These are phyloP conservation scores for Madurella fahalii DNA, from an alignment of 2,329 filamentous ascomycete species.

Conservation along the genomic window DNA sequence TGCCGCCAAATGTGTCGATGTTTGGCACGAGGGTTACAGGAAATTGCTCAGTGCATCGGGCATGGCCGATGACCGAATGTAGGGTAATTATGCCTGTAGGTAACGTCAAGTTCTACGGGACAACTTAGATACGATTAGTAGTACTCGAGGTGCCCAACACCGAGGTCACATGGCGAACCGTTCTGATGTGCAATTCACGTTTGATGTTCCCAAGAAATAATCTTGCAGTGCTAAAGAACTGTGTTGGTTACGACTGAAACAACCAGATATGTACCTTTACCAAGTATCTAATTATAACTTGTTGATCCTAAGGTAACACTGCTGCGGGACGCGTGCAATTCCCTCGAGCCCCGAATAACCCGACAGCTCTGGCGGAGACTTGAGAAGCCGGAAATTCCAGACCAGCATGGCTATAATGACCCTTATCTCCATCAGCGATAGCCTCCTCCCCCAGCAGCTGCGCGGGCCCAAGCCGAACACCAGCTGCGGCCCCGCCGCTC, in stretches of 20 bases:
- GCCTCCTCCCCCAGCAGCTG: not conserved
- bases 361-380: not conserved
- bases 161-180: too few relatives aligned
- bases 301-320: not conserved
- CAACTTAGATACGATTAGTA: too few relatives aligned
- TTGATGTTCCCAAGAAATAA: too few relatives aligned
- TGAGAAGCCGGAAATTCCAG: not conserved
- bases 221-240: too few relatives aligned
- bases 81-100: not conserved
- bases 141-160: too few relatives aligned
- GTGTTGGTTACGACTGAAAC: too few relatives aligned
- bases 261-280: too few relatives aligned
- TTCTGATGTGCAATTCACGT: too few relatives aligned
- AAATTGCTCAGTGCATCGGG: not conserved
- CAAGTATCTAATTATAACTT: too few relatives aligned
- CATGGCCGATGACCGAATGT: not conserved
- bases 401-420: constrained; percentile 1
- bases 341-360: not conserved
- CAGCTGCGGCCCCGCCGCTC: not conserved
- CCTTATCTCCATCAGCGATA: constrained; percentile 2
- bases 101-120: too few relatives aligned
- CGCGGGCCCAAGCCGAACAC: not conserved
- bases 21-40: not conserved
- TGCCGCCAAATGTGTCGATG: not conserved
- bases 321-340: not conserved